Conservation (phyloP, 2,329 filamentous ascomycete genomes). For the Penicillium thymicola region DNA sequence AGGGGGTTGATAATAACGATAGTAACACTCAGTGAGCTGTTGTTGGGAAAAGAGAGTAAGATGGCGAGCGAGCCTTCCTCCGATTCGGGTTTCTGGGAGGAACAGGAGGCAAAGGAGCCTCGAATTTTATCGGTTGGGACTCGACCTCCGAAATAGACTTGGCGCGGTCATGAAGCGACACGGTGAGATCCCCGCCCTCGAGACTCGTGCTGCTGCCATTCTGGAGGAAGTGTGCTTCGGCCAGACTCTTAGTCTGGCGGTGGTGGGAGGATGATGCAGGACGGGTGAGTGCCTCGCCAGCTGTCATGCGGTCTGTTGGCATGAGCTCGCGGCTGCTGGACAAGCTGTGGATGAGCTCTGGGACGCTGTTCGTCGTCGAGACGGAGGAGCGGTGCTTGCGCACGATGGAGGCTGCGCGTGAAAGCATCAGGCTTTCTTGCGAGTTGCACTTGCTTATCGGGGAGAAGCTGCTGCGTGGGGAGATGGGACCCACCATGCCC, state of each 20-base stretch:
- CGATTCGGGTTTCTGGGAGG: conserved; percentile 29
- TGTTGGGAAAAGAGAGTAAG: conserved; percentile 45
- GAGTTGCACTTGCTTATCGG: conserved; percentile 57
- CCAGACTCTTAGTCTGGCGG: conserved; percentile 39
- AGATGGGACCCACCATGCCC: conserved; percentile 37
- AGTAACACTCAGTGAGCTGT: conserved; percentile 11
- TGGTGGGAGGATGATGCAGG: conserved; percentile 30
- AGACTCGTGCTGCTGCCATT: conserved; percentile 27
- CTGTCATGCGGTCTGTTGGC: conserved; percentile 23
- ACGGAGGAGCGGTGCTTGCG: conserved; percentile 48
- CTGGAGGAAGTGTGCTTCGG: conserved; percentile 31
- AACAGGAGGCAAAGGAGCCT: conserved; percentile 22
- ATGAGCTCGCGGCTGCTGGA: conserved; percentile 40
- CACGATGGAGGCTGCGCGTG: conserved; percentile 46
- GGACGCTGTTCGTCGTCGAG: conserved; percentile 46
- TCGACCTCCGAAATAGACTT: conserved; percentile 39
- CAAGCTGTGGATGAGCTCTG: conserved; percentile 44
- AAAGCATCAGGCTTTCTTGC: conserved; percentile 55
- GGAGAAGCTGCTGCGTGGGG: conserved; percentile 49
- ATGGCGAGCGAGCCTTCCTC: conserved; percentile 38
- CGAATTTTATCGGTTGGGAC: conserved; percentile 18
- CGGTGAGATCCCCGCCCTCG: conserved; percentile 25
- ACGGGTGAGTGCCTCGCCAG: conserved; percentile 21
- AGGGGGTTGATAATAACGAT: conserved; percentile 5
- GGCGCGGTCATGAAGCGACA: conserved; percentile 33